Conservation (phyloP, 2,329 filamentous ascomycete species). For the Trichoderma atroviride region DNA sequence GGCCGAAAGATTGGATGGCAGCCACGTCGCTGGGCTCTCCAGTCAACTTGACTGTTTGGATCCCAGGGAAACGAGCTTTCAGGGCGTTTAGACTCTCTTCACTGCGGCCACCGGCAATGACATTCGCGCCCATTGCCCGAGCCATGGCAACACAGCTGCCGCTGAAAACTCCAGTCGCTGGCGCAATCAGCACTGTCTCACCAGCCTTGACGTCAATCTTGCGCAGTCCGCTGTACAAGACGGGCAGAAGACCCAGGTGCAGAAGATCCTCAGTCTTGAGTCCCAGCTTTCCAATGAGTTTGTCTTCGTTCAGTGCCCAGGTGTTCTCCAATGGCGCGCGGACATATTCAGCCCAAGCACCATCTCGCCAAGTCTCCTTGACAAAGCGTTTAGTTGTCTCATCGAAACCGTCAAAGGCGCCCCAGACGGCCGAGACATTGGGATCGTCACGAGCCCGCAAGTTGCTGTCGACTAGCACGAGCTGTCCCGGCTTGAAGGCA, state of each 20-base stretch:
- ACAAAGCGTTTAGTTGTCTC: conserved; percentile 35
- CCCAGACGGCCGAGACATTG: conserved; percentile 36
- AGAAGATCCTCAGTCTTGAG: conserved; percentile 46
- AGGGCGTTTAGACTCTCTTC: conserved; percentile 40
- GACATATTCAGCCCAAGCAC: conserved; percentile 38
- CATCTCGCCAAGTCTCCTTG: conserved; percentile 37
- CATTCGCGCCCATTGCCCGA: conserved; percentile 53
- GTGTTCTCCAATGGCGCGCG: conserved; percentile 42
- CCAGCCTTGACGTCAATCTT: conserved; percentile 49
- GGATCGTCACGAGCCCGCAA: conserved; percentile 39
- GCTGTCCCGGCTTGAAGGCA: conserved; percentile 39
- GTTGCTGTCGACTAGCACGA: conserved; percentile 40
- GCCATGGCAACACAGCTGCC: conserved; percentile 52
- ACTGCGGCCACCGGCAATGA: conserved; percentile 55
- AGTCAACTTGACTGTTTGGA: conserved; percentile 47
- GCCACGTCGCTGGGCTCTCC: conserved; percentile 45
- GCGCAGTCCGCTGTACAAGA: conserved; percentile 50
- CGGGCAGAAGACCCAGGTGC: conserved; percentile 40
- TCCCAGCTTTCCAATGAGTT: conserved; percentile 38
- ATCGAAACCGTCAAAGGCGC: conserved; percentile 36
- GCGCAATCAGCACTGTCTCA: conserved; percentile 52
- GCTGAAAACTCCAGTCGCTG: conserved; percentile 54
- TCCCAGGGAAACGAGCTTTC: conserved; percentile 30
- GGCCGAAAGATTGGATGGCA: conserved; percentile 40
- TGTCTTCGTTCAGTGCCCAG: conserved; percentile 38